phyloP scores from a whole-genome alignment of 1,284 basidiomycete genomes.

The Inonotus obliquus region DNA sequence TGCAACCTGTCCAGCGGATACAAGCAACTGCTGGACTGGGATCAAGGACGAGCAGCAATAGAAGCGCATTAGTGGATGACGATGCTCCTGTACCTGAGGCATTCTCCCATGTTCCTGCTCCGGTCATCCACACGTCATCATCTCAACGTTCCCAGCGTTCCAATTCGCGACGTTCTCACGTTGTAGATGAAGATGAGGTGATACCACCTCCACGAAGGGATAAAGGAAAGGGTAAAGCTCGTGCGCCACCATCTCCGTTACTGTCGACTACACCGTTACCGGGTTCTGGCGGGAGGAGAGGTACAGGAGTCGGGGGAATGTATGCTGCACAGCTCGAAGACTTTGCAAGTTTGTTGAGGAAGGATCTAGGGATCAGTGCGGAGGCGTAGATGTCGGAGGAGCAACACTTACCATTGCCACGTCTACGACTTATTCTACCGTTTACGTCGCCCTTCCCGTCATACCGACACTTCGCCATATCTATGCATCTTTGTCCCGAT shows the following conservation, averaged over 20 bases:
- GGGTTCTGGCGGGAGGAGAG: neutral
- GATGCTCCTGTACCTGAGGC: constrained; percentile 12
- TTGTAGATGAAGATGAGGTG: neutral
- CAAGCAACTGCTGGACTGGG: neutral
- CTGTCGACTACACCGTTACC: neutral
- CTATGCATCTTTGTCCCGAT: neutral
- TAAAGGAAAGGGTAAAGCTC: constrained; percentile 17
- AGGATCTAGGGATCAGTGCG: constrained; percentile 13
- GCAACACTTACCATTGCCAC: no score
- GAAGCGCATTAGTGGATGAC: constrained; percentile 12
- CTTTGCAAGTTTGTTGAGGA: constrained; percentile 14
- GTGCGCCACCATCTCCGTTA: constrained; percentile 7
- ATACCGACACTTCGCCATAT: no score
- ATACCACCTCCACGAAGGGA: neutral
- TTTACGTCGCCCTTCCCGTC: neutral
- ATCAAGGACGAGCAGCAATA: constrained; percentile 2
- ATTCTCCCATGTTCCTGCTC: neutral
- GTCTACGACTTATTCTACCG: neutral
- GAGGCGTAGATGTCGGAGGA: constrained; percentile 6
- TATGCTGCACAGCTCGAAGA: constrained; percentile 15
- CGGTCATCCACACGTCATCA: neutral
- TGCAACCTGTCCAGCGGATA: neutral
- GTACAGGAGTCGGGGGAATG: neutral
- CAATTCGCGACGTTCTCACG: neutral
- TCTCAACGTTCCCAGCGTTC: neutral